Percentiles rank a stretch among this genome's conserved stretches.
phyloP scores from a whole-genome alignment of 2,329 filamentous ascomycete genomes.

The Leptodontidium sp. region DNA sequence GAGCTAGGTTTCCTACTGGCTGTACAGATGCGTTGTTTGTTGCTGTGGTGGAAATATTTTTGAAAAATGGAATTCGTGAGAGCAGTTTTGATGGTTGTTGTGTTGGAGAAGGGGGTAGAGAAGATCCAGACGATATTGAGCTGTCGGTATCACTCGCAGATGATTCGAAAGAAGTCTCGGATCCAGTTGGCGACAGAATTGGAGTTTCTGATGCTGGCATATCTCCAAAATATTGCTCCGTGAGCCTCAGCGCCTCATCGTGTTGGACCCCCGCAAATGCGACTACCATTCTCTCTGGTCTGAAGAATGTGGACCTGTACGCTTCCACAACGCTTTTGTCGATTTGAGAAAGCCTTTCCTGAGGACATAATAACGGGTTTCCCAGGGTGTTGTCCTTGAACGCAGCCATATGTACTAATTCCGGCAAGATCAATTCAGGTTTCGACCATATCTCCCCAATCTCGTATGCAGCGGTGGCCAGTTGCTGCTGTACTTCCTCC shows the following conservation, averaged over 20 bases:
- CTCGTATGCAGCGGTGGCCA: conserved; percentile 93
- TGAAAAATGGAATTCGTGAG: conserved; percentile 88
- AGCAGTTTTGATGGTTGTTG: conserved; percentile 72
- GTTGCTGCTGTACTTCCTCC: conserved; percentile 84
- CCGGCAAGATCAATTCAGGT: conserved; percentile 93
- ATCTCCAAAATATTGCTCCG: conserved; percentile 89
- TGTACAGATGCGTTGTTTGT: conserved; percentile 66
- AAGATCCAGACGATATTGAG: conserved; percentile 52
- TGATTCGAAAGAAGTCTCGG: conserved; percentile 63
- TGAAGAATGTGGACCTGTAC: conserved; percentile 86
- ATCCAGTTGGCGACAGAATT: conserved; percentile 61
- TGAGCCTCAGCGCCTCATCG: conserved; percentile 76
- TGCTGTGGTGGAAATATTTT: conserved; percentile 83
- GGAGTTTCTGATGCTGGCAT: conserved; percentile 70
- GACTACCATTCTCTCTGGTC: conserved; percentile 89
- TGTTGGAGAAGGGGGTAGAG: conserved; percentile 48
- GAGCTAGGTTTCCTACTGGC: conserved; percentile 52
- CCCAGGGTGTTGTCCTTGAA: conserved; percentile 97
- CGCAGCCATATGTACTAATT: conserved; percentile 93
- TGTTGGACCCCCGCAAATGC: conserved; percentile 95
- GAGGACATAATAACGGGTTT: conserved; percentile 90
- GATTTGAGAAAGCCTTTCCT: conserved; percentile 81
- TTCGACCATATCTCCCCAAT: conserved; percentile 98
- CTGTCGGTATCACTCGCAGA: conserved; percentile 46
- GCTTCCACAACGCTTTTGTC: conserved; percentile 75